Evolutionary conservation across 2,329 filamentous ascomycete species (phyloP).

Genomic region (Colletotrichum sp.): DNA sequence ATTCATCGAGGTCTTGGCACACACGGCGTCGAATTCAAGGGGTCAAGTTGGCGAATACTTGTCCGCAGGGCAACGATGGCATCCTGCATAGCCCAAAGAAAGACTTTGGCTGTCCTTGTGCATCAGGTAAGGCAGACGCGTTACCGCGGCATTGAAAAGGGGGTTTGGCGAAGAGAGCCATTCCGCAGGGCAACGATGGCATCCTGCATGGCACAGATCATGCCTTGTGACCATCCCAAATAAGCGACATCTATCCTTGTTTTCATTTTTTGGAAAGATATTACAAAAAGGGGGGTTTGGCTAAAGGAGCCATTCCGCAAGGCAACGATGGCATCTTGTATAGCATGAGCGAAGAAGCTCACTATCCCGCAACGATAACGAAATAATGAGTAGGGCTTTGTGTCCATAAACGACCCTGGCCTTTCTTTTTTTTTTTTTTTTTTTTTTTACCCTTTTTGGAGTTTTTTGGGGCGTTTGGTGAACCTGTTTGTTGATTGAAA

Average conservation of each 20-base stretch:
- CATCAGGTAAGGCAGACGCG: background rate
- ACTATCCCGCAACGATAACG: constrained; percentile 6
- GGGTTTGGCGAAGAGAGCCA: constrained; percentile 19
- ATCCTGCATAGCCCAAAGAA: constrained; percentile 24
- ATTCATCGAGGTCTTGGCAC: background rate
- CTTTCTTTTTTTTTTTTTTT: background rate
- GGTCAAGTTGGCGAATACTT: constrained; percentile 21
- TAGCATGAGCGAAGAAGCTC: background rate
- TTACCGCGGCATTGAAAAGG: background rate
- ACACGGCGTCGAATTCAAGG: background rate
- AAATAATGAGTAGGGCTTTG: background rate
- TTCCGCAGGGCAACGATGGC: constrained; percentile 22
- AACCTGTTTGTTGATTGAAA: too few species aligned
- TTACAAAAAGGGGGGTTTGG: constrained; percentile 5
- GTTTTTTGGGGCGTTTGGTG: too few species aligned
- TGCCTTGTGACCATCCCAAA: constrained; percentile 4
- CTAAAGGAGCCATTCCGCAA: constrained; percentile 16
- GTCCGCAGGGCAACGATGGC: constrained; percentile 34
- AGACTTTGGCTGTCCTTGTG: background rate
- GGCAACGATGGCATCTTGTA: constrained; percentile 24
- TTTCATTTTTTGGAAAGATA: background rate
- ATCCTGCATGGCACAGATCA: constrained; percentile 16
- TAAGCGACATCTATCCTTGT: background rate
- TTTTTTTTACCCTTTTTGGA: too few species aligned
- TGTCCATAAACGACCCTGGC: background rate